These are phyloP conservation scores for Panicum virgatum DNA, from an alignment of 202 grass and related monocot species.

Conservation along the genomic window DNA sequence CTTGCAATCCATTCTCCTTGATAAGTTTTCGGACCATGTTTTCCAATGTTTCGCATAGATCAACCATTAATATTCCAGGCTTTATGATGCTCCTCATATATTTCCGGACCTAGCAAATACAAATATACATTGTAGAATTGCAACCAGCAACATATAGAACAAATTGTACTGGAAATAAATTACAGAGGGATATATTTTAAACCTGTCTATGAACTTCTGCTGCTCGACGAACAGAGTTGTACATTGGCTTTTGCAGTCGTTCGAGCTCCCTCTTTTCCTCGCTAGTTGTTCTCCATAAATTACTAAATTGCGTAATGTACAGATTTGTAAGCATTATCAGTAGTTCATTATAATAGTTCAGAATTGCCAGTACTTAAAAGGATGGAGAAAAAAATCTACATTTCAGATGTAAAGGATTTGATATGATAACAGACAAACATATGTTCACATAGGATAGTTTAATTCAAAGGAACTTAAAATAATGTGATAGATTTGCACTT, in stretches of 20 bases:
- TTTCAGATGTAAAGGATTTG: neutral
- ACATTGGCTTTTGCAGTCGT: slow-evolving; percentile 84
- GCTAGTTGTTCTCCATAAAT: slow-evolving; percentile 89
- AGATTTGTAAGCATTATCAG: slow-evolving; percentile 13
- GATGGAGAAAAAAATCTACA: neutral
- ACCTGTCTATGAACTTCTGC: slow-evolving; percentile 99
- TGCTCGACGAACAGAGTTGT: slow-evolving; percentile 81
- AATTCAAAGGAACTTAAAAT: neutral
- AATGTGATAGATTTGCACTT: slow-evolving; percentile 33
- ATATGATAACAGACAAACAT: neutral
- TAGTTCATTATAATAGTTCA: neutral
- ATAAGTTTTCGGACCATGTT: slow-evolving; percentile 93
- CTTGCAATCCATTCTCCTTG: slow-evolving; percentile 94
- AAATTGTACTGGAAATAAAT: slow-evolving; percentile 13
- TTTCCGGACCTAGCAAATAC: slow-evolving; percentile 70
- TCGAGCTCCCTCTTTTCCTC: slow-evolving; percentile 96
- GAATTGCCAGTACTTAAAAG: neutral
- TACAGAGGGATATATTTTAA: neutral
- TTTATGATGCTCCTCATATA: slow-evolving; percentile 90
- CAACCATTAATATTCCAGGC: slow-evolving; percentile 79
- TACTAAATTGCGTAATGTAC: slow-evolving; percentile 47
- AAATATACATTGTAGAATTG: slow-evolving; percentile 32
- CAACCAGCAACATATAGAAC: slow-evolving; percentile 16
- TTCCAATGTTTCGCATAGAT: slow-evolving; percentile 81
- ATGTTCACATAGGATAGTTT: neutral